Evolutionary conservation across 1,284 basidiomycete genomes (phyloP), one percentile per base, ranked within the genome.

Genomic region (Puccinia horiana): DNA sequence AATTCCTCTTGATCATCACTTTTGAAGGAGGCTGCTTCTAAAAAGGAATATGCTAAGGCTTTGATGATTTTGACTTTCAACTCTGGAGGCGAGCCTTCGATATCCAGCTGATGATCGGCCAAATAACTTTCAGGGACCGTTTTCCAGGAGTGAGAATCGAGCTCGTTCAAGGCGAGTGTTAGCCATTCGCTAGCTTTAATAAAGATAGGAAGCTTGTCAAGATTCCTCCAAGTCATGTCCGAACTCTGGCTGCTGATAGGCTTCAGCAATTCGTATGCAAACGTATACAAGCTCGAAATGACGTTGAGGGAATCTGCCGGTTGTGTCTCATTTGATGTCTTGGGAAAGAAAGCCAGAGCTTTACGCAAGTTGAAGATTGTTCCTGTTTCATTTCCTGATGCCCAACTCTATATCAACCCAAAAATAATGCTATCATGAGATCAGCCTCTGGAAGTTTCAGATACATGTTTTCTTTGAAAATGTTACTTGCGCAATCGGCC

Each of bases 41-140:
- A 67, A 29, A 67, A 76, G 9, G 73, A 58, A 47, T 75, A 76
- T 2, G 73, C 72, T n/a, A 82, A 47, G 35, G 73, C 58, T 70
- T 67, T 76, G 20, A 82, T 82, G 40, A 82, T 76, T 29, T 82
- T 82, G 11, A 75, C 35, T 52, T 76, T 82, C 37, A 82, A 76
- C 14, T 67, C 73, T 32, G 58, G n/a, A 44, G 54, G 14, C 18
- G 79, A 74, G 32, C 54, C 63, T 32, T 63, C 20, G 11, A 14
- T n/a, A 20, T 52, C 44, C 11, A 16, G 23, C 29, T 49, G 26
- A 42, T n/a, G 9, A 32, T 52, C 16, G 20, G 26, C 32, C 32
- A 20, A 35, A 35, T n/a, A n/a, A n/a, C 32, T 26, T 26, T 74
- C 49, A 40, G 72, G 35, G 8, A 23, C 23, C 12, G 52, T 35